These are phyloP conservation scores for Colletotrichum sp. DNA, from an alignment of 2,329 filamentous ascomycete species.

Conservation along the genomic window DNA sequence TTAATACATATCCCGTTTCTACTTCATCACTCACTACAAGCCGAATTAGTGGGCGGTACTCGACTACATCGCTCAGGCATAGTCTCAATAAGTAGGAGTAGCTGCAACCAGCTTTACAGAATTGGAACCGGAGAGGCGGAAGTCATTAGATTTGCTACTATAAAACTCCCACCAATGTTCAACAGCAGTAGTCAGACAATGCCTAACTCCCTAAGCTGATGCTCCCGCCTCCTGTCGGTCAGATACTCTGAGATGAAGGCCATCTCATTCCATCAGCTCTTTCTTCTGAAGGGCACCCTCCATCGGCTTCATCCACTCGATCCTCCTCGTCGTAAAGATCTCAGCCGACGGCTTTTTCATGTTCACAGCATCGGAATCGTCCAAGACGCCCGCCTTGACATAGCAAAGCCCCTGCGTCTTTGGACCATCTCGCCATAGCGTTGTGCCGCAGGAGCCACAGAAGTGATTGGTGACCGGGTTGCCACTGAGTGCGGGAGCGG, in stretches of 20 bases:
- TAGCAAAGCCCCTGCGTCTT: not conserved
- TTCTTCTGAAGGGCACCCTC: not conserved
- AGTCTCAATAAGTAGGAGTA: not conserved
- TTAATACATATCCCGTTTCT: not conserved
- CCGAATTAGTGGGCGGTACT: not conserved
- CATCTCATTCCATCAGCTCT: not conserved
- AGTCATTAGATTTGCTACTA: not conserved
- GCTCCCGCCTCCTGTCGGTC: not conserved
- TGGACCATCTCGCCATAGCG: not conserved
- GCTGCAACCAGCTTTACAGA: not conserved
- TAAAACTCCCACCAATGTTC: not conserved
- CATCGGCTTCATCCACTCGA: not conserved
- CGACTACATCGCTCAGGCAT: not conserved
- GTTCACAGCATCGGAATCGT: not conserved
- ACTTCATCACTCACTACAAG: not conserved
- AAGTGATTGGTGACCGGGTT: constrained; percentile 4
- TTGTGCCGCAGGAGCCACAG: not conserved
- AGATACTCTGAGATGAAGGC: not conserved
- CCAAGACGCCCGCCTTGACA: not conserved
- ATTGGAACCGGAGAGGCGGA: not conserved
- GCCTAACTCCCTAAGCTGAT: not conserved
- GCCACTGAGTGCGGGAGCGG: not conserved
- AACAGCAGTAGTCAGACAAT: not conserved
- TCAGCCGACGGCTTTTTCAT: not conserved
- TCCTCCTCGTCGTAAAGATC: not conserved